Base-by-base conservation (phyloP, 257 asterid species). In the Fraxinus excelsior region DNA sequence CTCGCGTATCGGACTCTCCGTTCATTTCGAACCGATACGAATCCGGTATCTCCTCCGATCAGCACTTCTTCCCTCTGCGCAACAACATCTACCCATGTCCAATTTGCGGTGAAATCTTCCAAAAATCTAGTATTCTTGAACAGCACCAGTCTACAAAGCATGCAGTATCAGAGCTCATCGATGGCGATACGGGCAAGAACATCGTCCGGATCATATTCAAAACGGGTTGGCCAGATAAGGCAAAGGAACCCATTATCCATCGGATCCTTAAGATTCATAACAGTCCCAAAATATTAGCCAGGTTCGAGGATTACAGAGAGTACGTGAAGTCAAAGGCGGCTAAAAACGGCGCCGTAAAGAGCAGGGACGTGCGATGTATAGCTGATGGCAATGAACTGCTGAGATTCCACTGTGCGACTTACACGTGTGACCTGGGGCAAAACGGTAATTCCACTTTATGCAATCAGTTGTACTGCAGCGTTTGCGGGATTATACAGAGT, bases 381-480 rank as follows among this genome's bases (percentile, higher is more conserved):
- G 98, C 97, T 42, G 98, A 94, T 53, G 98, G 98, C 3, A 94
- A 94, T 73, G 97, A 94, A 78, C 79, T 94, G 68, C 86, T 94
- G 34, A 80, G 97, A 77, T 94, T 94, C 31, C 84, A 92, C 76
- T 94, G 98, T 73, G 84, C 91, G 9, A 94, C 98, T 7, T 92
- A 90, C 80, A 34, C 84, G 3, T 94, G 98, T 73, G 89, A 83
- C 31, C 71, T 92, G 60, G 89, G 87, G 66, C 83, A 84, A 67
- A 82, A 82, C 6, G 87, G 86, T 44, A 74, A 87, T 26, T 85
- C 91, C 6, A 49, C 76, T 70, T 18, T 86, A 0, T 94, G 98
- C 76, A 81, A 42, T 29, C 90, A 91, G 11, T 94, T 85, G 49
- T 92, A 85, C 73, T 94, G 98, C 83, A 73, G 94, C 79, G 88